These are phyloP conservation scores for Rhododendron williamsianum DNA, from an alignment of 148 eudicot species.

Conservation along the genomic window DNA sequence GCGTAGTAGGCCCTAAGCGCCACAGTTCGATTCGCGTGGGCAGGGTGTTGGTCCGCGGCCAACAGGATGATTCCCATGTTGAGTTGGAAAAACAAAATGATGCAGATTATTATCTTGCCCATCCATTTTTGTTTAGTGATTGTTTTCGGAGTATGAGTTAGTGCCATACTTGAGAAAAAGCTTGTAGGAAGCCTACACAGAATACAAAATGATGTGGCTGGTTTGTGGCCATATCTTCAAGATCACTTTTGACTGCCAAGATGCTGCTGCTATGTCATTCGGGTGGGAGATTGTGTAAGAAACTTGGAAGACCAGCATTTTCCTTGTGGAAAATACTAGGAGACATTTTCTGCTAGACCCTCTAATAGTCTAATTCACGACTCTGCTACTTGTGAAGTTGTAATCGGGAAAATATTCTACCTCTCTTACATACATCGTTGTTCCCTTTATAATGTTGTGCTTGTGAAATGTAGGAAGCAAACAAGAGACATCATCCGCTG, in stretches of 20 bases:
- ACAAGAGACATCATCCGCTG: slow-evolving; percentile 85
- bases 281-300: not conserved
- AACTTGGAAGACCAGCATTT: not conserved
- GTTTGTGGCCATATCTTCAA: not conserved
- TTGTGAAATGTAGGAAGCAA: slow-evolving; percentile 56
- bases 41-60: too few relatives aligned
- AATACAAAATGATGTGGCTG: not conserved
- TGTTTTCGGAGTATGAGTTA: not conserved
- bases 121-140: not conserved
- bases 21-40: too few relatives aligned
- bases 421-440: not conserved
- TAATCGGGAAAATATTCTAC: not conserved
- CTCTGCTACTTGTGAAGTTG: not conserved
- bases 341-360: not conserved
- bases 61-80: not conserved
- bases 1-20: too few relatives aligned
- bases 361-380: not conserved
- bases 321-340: not conserved
- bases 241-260: not conserved
- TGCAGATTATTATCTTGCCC: not conserved
- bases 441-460: not conserved
- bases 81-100: not conserved
- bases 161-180: not conserved
- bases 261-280: not conserved
- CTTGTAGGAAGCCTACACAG: not conserved